Percentiles rank a stretch among this genome's conserved stretches.
Conservation (phyloP, 768 basidiomycete genomes). For the Lyophyllum atratum region DNA sequence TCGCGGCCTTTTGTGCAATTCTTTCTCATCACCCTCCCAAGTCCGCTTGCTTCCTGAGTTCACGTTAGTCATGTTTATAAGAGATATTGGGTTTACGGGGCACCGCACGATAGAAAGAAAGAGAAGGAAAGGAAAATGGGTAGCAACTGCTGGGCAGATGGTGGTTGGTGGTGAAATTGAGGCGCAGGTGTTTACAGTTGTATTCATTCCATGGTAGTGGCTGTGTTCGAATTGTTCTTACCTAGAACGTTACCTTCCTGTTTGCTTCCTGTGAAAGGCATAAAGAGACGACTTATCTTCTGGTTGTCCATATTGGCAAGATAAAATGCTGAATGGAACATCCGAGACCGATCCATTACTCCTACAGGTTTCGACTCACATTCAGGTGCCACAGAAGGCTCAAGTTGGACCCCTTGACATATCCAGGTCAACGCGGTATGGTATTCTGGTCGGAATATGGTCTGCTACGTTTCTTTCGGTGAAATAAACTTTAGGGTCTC, state of each 20-base stretch:
- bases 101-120: constrained; percentile 72
- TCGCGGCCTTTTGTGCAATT: constrained; percentile 55
- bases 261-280: no score
- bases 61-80: constrained; percentile 73
- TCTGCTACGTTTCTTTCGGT: constrained; percentile 74
- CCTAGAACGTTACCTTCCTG: no score
- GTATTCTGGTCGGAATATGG: constrained; percentile 76
- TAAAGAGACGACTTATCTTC: neutral
- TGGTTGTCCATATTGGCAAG: neutral
- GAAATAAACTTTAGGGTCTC: constrained; percentile 24
- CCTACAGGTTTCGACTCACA: constrained; percentile 14
- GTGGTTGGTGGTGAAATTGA: neutral
- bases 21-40: constrained; percentile 58
- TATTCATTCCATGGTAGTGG: neutral
- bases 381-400: constrained; percentile 14
- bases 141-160: neutral
- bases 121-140: neutral
- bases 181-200: no score
- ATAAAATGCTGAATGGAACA: neutral
- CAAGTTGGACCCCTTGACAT: constrained; percentile 63
- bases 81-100: constrained; percentile 61
- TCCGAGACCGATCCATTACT: constrained; percentile 39
- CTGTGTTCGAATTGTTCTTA: neutral
- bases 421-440: constrained; percentile 57
- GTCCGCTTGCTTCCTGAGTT: constrained; percentile 84